Percentiles rank a stretch among this genome's conserved stretches.
phyloP scores from a whole-genome alignment of 2,329 filamentous ascomycete species.

The Dothideomycetes sp. region DNA sequence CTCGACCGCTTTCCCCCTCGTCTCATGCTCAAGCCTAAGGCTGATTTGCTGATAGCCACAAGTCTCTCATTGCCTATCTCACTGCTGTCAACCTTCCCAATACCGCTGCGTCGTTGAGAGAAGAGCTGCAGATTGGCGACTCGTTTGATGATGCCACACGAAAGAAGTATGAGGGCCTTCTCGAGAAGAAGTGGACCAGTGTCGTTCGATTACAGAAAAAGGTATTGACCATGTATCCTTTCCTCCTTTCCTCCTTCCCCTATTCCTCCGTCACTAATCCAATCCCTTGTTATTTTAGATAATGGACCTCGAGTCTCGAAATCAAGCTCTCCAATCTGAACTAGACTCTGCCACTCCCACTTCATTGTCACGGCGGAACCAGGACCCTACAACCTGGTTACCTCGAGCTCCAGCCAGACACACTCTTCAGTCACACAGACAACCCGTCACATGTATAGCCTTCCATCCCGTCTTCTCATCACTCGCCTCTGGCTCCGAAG shows the following conservation, averaged over 20 bases:
- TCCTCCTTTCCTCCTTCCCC: slow-evolving; percentile 8
- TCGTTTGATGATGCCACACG: slow-evolving; percentile 66
- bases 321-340: slow-evolving; percentile 64
- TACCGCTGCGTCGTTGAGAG: slow-evolving; percentile 59
- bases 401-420: slow-evolving; percentile 74
- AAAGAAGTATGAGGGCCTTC: slow-evolving; percentile 86
- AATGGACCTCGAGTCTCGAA: slow-evolving; percentile 79
- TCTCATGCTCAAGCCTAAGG: slow-evolving; percentile 12
- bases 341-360: slow-evolving; percentile 72
- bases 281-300: slow-evolving; percentile 45
- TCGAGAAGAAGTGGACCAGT: slow-evolving; percentile 99
- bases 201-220: slow-evolving; percentile 93
- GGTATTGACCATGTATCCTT: slow-evolving; percentile 36
- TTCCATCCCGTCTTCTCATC: slow-evolving; percentile 90
- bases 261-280: too few relatives aligned
- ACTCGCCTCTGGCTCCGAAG: slow-evolving; percentile 80
- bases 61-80: slow-evolving; percentile 85
- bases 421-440: slow-evolving; percentile 70
- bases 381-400: slow-evolving; percentile 78
- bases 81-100: slow-evolving; percentile 60
- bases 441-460: slow-evolving; percentile 74
- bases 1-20: too few relatives aligned
- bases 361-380: slow-evolving; percentile 66
- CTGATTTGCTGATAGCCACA: slow-evolving; percentile 54
- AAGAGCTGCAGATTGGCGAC: slow-evolving; percentile 64